phyloP scores from a whole-genome alignment of 305 asterid genomes.

The Fraxinus xanthoxyloides region DNA sequence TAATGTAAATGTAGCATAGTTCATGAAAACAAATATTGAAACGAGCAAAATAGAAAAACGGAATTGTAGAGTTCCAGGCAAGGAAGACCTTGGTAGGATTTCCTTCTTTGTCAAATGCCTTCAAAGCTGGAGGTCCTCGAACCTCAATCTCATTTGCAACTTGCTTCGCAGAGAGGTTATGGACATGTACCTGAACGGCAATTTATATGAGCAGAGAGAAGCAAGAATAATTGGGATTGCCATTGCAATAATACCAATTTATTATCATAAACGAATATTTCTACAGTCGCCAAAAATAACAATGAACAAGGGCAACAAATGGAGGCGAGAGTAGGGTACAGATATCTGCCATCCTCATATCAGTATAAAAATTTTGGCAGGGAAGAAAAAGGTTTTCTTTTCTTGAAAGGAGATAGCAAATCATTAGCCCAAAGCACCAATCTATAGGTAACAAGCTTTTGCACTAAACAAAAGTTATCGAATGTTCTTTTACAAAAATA shows the following conservation, averaged over 20 bases:
- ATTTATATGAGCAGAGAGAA: slow-evolving; percentile 19
- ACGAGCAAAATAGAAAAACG: slow-evolving; percentile 5
- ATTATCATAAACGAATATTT: slow-evolving; percentile 7
- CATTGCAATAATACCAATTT: slow-evolving; percentile 10
- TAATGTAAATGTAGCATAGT: not conserved
- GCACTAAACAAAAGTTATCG: not conserved
- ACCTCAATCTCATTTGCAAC: slow-evolving; percentile 71
- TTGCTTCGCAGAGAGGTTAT: slow-evolving; percentile 63
- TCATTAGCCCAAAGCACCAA: slow-evolving; percentile 7
- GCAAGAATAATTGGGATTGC: not conserved
- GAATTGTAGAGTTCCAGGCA: slow-evolving; percentile 14
- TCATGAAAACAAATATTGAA: slow-evolving; percentile 4
- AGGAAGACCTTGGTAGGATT: slow-evolving; percentile 86
- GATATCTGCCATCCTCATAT: not conserved
- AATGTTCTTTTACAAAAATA: not conserved
- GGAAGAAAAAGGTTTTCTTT: not conserved
- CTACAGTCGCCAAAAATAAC: slow-evolving; percentile 12
- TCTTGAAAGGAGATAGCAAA: not conserved
- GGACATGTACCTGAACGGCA: slow-evolving; percentile 54
- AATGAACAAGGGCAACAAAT: slow-evolving; percentile 9
- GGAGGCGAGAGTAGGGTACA: not conserved
- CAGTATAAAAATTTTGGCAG: not conserved
- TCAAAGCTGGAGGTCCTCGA: slow-evolving; percentile 90
- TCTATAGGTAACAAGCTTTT: not conserved
- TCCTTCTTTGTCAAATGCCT: slow-evolving; percentile 83